A percentile compares a stretch with the other conserved stretches of the same genome.
These are phyloP conservation scores for Geoglossum glabrum DNA, from an alignment of 495 filamentous ascomycete species.

Conservation along the genomic window DNA sequence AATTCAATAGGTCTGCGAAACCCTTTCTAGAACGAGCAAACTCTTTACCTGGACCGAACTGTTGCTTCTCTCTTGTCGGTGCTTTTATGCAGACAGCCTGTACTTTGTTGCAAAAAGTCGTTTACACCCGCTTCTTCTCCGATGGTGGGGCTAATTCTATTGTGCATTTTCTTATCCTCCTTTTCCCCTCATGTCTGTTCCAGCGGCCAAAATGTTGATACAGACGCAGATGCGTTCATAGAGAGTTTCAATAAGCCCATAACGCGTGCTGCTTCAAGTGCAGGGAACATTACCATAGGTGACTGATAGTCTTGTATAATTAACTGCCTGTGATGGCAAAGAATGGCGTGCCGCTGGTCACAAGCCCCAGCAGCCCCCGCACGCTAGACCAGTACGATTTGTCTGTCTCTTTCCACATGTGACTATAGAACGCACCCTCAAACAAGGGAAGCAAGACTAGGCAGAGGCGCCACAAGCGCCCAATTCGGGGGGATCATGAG, in stretches of 20 bases:
- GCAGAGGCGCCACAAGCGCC: no score
- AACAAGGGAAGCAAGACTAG: no score
- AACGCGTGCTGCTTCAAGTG: neutral
- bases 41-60: neutral
- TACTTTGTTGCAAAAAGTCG: neutral
- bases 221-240: neutral
- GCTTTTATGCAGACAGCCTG: neutral
- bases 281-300: neutral
- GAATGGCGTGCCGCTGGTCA: no score
- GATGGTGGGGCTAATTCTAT: neutral
- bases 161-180: neutral
- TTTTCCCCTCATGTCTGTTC: neutral
- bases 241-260: neutral
- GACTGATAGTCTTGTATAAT: neutral
- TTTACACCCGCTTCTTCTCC: neutral
- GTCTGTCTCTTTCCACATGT: no score
- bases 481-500: no score
- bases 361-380: no score
- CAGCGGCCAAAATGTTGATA: neutral
- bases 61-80: neutral
- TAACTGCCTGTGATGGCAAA: neutral
- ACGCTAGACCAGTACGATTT: no score
- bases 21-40: neutral
- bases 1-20: neutral
- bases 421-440: no score